Conservation (phyloP, 306 rosid species). For the Rubus idaeus region DNA sequence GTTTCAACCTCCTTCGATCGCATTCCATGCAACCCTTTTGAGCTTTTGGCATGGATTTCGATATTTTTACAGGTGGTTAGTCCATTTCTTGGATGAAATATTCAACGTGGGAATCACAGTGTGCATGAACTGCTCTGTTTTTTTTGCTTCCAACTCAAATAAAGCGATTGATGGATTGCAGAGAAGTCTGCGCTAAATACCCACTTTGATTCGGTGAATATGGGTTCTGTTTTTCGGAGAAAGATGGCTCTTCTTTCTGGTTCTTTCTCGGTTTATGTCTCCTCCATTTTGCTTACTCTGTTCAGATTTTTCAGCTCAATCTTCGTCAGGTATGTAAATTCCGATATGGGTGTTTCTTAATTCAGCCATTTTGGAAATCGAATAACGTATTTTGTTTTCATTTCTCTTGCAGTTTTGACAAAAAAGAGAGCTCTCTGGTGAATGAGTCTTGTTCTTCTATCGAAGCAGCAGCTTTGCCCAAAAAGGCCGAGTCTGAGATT, state of each 20-base stretch:
- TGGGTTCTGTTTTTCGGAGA: slow-evolving; percentile 37
- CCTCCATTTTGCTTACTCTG: slow-evolving; percentile 46
- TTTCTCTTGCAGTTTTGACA: slow-evolving; percentile 36
- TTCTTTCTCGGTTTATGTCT: slow-evolving; percentile 44
- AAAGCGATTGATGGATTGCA: slow-evolving; percentile 36
- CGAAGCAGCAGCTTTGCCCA: slow-evolving; percentile 12
- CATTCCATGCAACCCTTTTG: slow-evolving; percentile 32
- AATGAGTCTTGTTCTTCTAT: slow-evolving; percentile 3
- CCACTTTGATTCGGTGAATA: slow-evolving; percentile 34
- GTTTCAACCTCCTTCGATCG: slow-evolving; percentile 59
- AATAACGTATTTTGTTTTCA: neutral
- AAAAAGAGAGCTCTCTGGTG: slow-evolving; percentile 15
- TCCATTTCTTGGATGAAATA: slow-evolving; percentile 38
- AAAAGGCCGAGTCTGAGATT: slow-evolving; percentile 12
- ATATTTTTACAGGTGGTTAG: slow-evolving; percentile 39
- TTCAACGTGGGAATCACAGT: slow-evolving; percentile 55
- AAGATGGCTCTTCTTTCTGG: slow-evolving; percentile 34
- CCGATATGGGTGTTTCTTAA: neutral
- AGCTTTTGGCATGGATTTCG: slow-evolving; percentile 7
- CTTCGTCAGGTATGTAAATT: slow-evolving; percentile 48
- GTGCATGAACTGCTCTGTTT: slow-evolving; percentile 48
- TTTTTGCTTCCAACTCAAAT: slow-evolving; percentile 56
- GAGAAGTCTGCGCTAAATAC: slow-evolving; percentile 15
- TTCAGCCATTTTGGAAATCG: neutral
- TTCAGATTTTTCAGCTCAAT: slow-evolving; percentile 40